A percentile compares a stretch with the other conserved stretches of the same genome.
These are phyloP conservation scores for Vanderwaltozyma verrucispora DNA, from an alignment of 805 yeast species.

Conservation along the genomic window DNA sequence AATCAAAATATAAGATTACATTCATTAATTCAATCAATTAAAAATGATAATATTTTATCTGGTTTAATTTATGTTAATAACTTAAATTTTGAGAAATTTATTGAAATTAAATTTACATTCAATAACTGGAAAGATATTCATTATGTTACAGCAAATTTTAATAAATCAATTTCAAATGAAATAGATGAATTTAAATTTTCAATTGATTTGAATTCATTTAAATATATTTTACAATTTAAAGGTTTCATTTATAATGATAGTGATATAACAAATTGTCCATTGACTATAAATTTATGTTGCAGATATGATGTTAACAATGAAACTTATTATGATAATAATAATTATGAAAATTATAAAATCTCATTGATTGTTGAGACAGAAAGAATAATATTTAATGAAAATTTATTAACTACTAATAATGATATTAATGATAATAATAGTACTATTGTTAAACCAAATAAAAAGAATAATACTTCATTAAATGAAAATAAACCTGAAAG, in stretches of 20 bases:
- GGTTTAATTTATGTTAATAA: slow-evolving; percentile 25
- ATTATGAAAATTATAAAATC: slow-evolving; percentile 25
- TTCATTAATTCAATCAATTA: slow-evolving; percentile 5
- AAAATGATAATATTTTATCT: slow-evolving; percentile 9
- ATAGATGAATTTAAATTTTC: slow-evolving; percentile 25
- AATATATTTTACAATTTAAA: slow-evolving; percentile 18
- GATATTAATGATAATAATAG: background rate
- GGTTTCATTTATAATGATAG: slow-evolving; percentile 10
- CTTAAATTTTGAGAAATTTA: slow-evolving; percentile 25
- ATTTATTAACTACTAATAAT: background rate
- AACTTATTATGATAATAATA: slow-evolving; percentile 28
- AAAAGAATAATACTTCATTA: background rate
- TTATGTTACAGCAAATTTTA: slow-evolving; percentile 20
- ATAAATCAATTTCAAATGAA: slow-evolving; percentile 17
- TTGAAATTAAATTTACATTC: slow-evolving; percentile 27
- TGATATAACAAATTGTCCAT: slow-evolving; percentile 5
- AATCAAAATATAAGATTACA: slow-evolving; percentile 12
- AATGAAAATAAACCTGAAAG: background rate
- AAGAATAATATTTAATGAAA: background rate
- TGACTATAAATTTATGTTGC: slow-evolving; percentile 24
- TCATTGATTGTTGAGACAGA: background rate
- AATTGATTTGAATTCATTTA: slow-evolving; percentile 22
- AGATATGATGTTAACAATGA: slow-evolving; percentile 27
- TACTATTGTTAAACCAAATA: too few species aligned
- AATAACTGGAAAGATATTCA: slow-evolving; percentile 27